Conservation (phyloP, 2,329 filamentous ascomycete species). For the Sporothrix sp. region DNA sequence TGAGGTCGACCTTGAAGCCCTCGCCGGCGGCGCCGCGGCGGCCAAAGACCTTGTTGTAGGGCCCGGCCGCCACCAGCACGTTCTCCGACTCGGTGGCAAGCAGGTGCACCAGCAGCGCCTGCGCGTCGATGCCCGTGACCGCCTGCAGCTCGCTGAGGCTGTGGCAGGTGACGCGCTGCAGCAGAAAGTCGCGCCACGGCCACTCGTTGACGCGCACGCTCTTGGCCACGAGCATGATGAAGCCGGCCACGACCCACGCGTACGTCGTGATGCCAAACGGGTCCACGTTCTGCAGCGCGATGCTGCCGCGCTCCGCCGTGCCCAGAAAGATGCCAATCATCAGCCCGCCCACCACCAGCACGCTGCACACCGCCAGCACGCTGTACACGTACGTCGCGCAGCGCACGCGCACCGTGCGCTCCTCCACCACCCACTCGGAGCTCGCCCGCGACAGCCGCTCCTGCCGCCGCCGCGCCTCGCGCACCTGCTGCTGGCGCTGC, state of each 20-base stretch:
- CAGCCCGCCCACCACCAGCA: slow-evolving; percentile 21
- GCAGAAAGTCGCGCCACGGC: slow-evolving; percentile 26
- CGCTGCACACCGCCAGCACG: slow-evolving; percentile 3
- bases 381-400: slow-evolving; percentile 10
- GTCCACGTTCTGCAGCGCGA: slow-evolving; percentile 22
- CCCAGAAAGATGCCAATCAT: slow-evolving; percentile 22
- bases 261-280: slow-evolving; percentile 25
- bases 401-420: slow-evolving; percentile 6
- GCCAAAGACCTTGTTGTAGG: slow-evolving; percentile 10
- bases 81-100: slow-evolving; percentile 6
- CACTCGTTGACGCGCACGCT: slow-evolving; percentile 22
- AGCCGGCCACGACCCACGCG: slow-evolving; percentile 22
- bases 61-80: neutral
- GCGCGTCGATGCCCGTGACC: slow-evolving; percentile 19
- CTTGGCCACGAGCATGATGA: slow-evolving; percentile 23
- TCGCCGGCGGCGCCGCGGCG: slow-evolving; percentile 6
- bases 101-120: slow-evolving; percentile 8
- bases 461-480: slow-evolving; percentile 1
- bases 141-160: slow-evolving; percentile 21
- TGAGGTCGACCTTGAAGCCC: slow-evolving; percentile 11
- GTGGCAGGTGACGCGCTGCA: slow-evolving; percentile 20
- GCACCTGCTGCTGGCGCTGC: slow-evolving; percentile 5
- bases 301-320: slow-evolving; percentile 11
- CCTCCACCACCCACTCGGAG: slow-evolving; percentile 11
- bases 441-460: neutral